A percentile compares a stretch with the other conserved stretches of the same genome.
Evolutionary conservation across 306 rosid species (phyloP).

Genomic region (Corylus avellana): DNA sequence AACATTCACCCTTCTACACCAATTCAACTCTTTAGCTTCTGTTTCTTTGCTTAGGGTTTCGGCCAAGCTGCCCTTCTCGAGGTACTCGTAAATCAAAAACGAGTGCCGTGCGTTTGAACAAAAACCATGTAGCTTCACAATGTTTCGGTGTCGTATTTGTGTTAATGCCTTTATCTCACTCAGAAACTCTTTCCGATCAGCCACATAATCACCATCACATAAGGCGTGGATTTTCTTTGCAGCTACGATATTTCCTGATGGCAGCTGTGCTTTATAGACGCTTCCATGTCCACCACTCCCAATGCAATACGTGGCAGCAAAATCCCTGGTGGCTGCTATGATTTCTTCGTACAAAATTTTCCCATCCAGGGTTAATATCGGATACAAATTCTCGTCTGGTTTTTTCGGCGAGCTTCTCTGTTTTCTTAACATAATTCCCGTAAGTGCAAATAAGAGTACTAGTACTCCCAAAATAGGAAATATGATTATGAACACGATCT

Average conservation of each 20-base stretch:
- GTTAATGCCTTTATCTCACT: conserved; percentile 28
- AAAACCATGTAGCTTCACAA: conserved; percentile 27
- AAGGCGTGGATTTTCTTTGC: conserved; percentile 16
- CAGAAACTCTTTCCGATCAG: conserved; percentile 14
- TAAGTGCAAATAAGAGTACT: neutral
- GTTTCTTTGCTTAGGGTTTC: neutral
- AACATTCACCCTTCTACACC: conserved; percentile 27
- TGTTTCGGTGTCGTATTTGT: conserved; percentile 34
- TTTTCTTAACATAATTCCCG: neutral
- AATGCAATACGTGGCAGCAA: conserved; percentile 24
- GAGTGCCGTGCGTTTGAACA: conserved; percentile 18
- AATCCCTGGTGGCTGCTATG: conserved; percentile 26
- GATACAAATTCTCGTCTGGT: neutral
- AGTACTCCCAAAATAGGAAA: conserved; percentile 17
- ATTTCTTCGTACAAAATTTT: conserved; percentile 25
- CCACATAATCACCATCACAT: neutral
- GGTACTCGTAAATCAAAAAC: conserved; percentile 27
- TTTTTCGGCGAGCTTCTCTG: neutral
- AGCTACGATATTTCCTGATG: neutral
- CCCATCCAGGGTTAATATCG: conserved; percentile 14
- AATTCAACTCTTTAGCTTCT: conserved; percentile 15
- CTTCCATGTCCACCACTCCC: conserved; percentile 33
- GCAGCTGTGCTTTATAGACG: conserved; percentile 26
- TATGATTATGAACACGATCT: neutral
- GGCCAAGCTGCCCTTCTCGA: conserved; percentile 21